phyloP scores from a whole-genome alignment of 805 yeast species.

The Pichia insulana region DNA sequence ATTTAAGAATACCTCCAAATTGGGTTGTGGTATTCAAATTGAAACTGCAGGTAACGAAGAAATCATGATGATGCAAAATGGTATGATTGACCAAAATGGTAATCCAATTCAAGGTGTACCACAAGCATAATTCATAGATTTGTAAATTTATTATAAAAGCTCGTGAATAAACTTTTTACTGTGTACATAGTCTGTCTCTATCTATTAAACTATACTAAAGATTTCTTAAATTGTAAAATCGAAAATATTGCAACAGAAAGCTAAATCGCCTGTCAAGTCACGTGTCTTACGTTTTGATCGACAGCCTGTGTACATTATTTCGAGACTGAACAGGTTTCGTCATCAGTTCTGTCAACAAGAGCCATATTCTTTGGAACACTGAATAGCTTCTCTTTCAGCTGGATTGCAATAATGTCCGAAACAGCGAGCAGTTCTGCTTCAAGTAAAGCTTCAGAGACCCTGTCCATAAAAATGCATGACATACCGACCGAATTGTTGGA shows the following conservation, averaged over 20 bases:
- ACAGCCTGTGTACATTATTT: too few species aligned
- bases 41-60: slow-evolving; percentile 94
- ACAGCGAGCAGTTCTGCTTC: not conserved
- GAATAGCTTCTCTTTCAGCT: too few species aligned
- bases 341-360: too few species aligned
- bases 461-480: slow-evolving; percentile 2
- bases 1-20: slow-evolving; percentile 61
- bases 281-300: too few species aligned
- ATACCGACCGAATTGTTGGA: slow-evolving; percentile 6
- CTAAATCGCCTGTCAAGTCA: too few species aligned
- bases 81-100: slow-evolving; percentile 73
- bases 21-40: slow-evolving; percentile 92
- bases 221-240: not conserved
- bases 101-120: slow-evolving; percentile 81
- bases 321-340: too few species aligned
- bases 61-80: slow-evolving; percentile 85
- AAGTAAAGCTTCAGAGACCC: not conserved
- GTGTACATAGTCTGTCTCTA: slow-evolving; percentile 6
- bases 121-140: slow-evolving; percentile 15
- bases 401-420: not conserved
- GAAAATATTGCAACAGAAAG: too few species aligned
- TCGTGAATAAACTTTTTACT: not conserved
- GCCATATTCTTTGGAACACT: too few species aligned
- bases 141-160: not conserved
- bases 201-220: slow-evolving; percentile 4